Conservation (phyloP, 2,329 filamentous ascomycete species). For the Colletotrichum endophyticum region DNA sequence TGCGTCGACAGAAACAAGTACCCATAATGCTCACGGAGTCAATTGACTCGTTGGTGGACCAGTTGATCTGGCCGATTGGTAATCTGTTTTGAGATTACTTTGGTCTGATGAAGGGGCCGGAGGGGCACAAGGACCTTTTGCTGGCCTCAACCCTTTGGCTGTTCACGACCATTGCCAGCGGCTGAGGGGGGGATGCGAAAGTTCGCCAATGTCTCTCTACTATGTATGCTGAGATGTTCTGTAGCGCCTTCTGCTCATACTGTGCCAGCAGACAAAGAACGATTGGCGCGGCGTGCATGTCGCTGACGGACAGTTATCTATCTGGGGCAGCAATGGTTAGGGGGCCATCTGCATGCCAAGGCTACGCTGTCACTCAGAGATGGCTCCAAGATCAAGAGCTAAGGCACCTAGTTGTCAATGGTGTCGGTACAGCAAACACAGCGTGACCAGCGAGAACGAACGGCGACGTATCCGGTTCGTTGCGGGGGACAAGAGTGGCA, state of each 20-base stretch:
- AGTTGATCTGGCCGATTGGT: neutral
- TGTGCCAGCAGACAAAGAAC: neutral
- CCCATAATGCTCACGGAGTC: neutral
- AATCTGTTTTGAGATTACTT: neutral
- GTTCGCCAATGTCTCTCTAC: conserved; percentile 17
- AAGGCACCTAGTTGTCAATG: neutral
- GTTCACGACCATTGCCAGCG: neutral
- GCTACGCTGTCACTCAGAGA: neutral
- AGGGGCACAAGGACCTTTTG: neutral
- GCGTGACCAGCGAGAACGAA: neutral
- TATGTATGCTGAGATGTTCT: conserved; percentile 1
- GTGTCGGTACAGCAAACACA: neutral
- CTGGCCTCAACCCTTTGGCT: neutral
- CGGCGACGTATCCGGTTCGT: neutral
- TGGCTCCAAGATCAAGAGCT: neutral
- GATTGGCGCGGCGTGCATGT: conserved; percentile 1
- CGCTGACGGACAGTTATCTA: conserved; percentile 7
- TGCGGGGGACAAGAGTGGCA: neutral
- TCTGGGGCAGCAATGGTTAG: conserved; percentile 4
- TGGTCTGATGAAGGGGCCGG: neutral
- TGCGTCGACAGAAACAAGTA: conserved; percentile 2
- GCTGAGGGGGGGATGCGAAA: neutral
- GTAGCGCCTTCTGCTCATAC: neutral
- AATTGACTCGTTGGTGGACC: neutral
- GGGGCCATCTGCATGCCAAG: conserved; percentile 17